phyloP scores from a whole-genome alignment of 805 yeast species.

The Yueomyces sinensis region DNA sequence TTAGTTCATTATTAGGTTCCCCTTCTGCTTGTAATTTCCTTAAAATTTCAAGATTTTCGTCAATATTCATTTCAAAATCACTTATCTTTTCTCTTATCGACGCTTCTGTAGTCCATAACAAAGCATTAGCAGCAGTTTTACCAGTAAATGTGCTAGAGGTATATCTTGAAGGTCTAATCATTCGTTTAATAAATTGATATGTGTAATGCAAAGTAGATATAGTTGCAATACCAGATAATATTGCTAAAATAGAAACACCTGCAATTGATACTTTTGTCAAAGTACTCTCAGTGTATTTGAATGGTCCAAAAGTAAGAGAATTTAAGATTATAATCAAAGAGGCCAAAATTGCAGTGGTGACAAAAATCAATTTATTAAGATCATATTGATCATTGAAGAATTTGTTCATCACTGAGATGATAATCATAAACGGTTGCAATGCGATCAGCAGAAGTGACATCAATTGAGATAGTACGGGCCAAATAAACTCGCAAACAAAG shows the following conservation, averaged over 20 bases:
- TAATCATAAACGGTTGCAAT: constrained; percentile 20
- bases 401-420: constrained; percentile 18
- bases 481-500: constrained; percentile 11
- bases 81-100: constrained; percentile 8
- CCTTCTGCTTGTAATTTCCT: constrained; percentile 8
- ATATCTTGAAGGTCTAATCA: neutral
- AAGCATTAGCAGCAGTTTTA: constrained; percentile 5
- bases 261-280: constrained; percentile 21
- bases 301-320: constrained; percentile 18
- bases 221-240: constrained; percentile 22
- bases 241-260: constrained; percentile 23
- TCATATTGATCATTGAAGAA: constrained; percentile 17
- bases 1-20: constrained; percentile 5
- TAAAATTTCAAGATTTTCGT: constrained; percentile 8
- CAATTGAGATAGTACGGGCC: constrained; percentile 16
- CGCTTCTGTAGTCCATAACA: constrained; percentile 16
- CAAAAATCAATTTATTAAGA: constrained; percentile 11
- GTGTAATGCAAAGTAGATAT: constrained; percentile 21
- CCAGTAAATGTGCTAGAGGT: constrained; percentile 3
- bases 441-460: constrained; percentile 14
- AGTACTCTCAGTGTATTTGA: constrained; percentile 14
- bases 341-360: constrained; percentile 8
- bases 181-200: constrained; percentile 7
- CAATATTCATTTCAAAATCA: constrained; percentile 10
- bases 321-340: constrained; percentile 7